These are phyloP conservation scores for Penicillium expansum DNA, from an alignment of 2,329 filamentous ascomycete genomes.

Conservation along the genomic window DNA sequence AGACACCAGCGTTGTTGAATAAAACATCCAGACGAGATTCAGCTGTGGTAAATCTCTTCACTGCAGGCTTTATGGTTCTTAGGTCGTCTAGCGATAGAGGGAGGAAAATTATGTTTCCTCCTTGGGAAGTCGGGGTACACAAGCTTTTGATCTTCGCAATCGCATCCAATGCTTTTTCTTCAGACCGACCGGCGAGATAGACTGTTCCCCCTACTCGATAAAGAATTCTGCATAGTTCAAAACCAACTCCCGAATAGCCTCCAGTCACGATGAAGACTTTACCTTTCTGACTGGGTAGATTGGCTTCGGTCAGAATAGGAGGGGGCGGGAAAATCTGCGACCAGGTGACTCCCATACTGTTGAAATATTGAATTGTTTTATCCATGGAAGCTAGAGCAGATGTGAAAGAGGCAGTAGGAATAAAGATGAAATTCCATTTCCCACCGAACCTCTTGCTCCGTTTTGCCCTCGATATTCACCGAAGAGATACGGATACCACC, in stretches of 20 bases:
- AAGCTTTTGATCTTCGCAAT: conserved; percentile 32
- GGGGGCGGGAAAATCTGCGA: conserved; percentile 23
- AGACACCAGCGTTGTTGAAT: conserved; percentile 45
- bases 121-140: not conserved
- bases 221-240: conserved; percentile 24
- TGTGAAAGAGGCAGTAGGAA: not conserved
- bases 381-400: not conserved
- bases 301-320: conserved; percentile 20
- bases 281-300: conserved; percentile 21
- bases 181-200: conserved; percentile 25
- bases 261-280: conserved; percentile 32
- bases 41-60: conserved; percentile 35
- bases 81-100: conserved; percentile 46
- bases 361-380: not conserved
- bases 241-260: conserved; percentile 24
- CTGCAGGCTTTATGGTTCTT: conserved; percentile 40
- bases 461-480: not conserved
- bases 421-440: not conserved
- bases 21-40: conserved; percentile 47
- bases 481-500: not conserved
- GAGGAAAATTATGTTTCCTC: conserved; percentile 27
- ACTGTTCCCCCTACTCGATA: conserved; percentile 22
- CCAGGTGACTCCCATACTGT: conserved; percentile 14
- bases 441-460: not conserved
- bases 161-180: conserved; percentile 31